Conservation (phyloP, 2,329 filamentous ascomycete genomes). For the Penicillium italicum region DNA sequence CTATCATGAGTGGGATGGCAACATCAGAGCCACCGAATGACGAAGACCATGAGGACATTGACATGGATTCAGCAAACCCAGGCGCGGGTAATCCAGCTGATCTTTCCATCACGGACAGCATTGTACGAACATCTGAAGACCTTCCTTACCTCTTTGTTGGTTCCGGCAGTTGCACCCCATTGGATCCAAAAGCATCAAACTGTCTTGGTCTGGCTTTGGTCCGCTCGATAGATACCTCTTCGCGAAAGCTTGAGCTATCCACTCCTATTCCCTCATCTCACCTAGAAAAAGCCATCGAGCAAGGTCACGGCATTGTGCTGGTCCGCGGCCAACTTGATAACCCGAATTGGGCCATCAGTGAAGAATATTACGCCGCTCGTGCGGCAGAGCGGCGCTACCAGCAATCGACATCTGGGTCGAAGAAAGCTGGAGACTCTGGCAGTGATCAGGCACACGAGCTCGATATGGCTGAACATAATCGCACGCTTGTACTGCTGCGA, state of each 20-base stretch:
- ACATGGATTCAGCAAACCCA: conserved; percentile 18
- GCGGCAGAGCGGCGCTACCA: conserved; percentile 36
- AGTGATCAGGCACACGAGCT: neutral
- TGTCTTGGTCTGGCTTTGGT: conserved; percentile 51
- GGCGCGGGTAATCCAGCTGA: neutral
- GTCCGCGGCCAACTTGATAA: conserved; percentile 48
- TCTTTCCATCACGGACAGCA: conserved; percentile 11
- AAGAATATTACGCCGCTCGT: conserved; percentile 41
- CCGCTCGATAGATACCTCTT: conserved; percentile 39
- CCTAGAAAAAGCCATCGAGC: conserved; percentile 32
- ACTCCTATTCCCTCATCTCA: conserved; percentile 45
- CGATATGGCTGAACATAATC: conserved; percentile 17
- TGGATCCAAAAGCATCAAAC: conserved; percentile 48
- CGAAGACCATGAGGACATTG: conserved; percentile 14
- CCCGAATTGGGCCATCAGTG: conserved; percentile 45
- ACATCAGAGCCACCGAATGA: conserved; percentile 4
- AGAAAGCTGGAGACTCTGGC: conserved; percentile 14
- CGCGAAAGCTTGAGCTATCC: conserved; percentile 45
- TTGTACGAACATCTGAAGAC: conserved; percentile 44
- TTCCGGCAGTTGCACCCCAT: conserved; percentile 40
- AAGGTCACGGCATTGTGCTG: conserved; percentile 44
- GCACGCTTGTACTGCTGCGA: conserved; percentile 27
- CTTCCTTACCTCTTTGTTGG: conserved; percentile 52
- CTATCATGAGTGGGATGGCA: conserved; percentile 24
- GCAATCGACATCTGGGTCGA: conserved; percentile 19